Evolutionary conservation across 306 rosid species (phyloP).

Genomic region (Coriaria nepalensis): DNA sequence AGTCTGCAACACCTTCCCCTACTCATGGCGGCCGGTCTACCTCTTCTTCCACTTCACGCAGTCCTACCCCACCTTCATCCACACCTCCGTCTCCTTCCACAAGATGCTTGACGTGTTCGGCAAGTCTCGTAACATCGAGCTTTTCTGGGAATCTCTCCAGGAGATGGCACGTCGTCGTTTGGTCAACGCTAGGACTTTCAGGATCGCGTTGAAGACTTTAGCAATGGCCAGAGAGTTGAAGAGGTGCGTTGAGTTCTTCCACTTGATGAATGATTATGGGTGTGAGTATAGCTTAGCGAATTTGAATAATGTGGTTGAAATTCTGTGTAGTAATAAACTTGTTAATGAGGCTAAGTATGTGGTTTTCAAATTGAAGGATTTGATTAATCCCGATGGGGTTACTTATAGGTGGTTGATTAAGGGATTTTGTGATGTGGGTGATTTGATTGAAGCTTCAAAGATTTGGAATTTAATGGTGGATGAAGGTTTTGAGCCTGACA

Average conservation of each 20-base stretch:
- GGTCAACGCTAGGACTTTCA: conserved; percentile 33
- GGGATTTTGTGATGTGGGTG: conserved; percentile 60
- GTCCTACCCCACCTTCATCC: conserved; percentile 27
- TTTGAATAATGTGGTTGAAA: conserved; percentile 40
- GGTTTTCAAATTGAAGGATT: conserved; percentile 47
- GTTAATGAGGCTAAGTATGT: conserved; percentile 55
- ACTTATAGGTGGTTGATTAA: conserved; percentile 38
- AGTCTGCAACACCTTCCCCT: conserved; percentile 71
- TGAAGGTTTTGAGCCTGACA: conserved; percentile 46
- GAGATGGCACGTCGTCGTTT: conserved; percentile 40
- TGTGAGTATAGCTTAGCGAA: conserved; percentile 31
- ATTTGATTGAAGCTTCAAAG: conserved; percentile 62
- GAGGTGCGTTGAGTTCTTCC: conserved; percentile 61
- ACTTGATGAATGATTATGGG: conserved; percentile 47
- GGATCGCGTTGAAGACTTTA: conserved; percentile 35
- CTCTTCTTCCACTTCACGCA: conserved; percentile 41
- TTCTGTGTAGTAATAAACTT: conserved; percentile 40
- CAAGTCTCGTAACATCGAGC: conserved; percentile 47
- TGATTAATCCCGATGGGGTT: conserved; percentile 31
- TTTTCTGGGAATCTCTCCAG: conserved; percentile 36
- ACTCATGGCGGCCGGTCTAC: conserved; percentile 69
- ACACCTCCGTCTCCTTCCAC: conserved; percentile 49
- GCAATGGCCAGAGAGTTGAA: conserved; percentile 54
- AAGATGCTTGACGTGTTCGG: conserved; percentile 35
- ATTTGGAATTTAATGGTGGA: conserved; percentile 79